Evolutionary conservation across 768 basidiomycete genomes (phyloP), one percentile per base, ranked within the genome.

Genomic region (Leccinum arenicola): DNA sequence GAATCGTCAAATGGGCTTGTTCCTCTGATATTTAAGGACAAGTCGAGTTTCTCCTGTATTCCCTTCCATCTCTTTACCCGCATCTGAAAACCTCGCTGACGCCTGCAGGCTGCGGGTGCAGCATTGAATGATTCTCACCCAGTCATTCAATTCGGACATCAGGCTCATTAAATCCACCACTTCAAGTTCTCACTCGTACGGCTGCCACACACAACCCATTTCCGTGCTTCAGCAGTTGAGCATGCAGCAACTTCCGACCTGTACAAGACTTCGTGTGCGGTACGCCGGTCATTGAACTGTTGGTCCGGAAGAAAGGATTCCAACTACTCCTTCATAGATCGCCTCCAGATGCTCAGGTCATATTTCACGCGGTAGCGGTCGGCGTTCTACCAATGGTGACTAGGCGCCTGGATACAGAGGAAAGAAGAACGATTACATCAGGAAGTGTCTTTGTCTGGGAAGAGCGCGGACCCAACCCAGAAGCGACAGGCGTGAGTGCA

Each of bases 371-470:
- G 33, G 90, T 91, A 29, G 74, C 77, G 8, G 75, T 81, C 8
- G 73, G 78, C 10, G 69, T 82, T 1, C 77, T 89, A 15, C 85
- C 84, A 31, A 88, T 90, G 76, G 83, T 91, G 52, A 75, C 83
- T 25, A 82, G 87, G 57, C 84, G 90, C 43, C 78, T 93, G 54
- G 88, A 89, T 74, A 83, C 86, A 15, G 89, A 89, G 54, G 90
- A 92, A 69, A 79, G 89, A 40, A 80, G 89, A 11, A 75, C 78
- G 43, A 89, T 92, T 52, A 64, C 75, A n/a, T 82, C 89, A 1
- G 90, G 91, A 14, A 84, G 82, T 58, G 85, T 92, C 35, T 93
- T 84, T 63, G 89, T 93, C 40, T 93, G 91, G 90, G 89, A 92
- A 68, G 91, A 93, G 70, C 80, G 90, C 57, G 85, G 85, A 6